Conservation (phyloP, 139 green algal species). For the Coelastrella sp. region DNA sequence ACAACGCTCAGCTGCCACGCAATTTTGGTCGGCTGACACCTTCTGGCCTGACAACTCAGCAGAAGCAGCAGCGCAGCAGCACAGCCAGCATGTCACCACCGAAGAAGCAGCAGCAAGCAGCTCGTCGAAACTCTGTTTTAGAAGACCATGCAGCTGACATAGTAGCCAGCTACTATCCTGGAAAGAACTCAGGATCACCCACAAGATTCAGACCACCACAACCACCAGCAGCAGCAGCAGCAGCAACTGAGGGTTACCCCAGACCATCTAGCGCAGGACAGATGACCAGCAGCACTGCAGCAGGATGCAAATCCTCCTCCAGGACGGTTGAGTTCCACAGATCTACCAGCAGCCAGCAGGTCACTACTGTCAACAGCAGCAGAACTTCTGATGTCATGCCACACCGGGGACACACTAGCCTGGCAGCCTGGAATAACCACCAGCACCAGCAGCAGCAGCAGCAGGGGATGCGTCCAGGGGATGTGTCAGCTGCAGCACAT, state of each 20-base stretch:
- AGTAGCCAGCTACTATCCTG: conserved; percentile 24
- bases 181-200: neutral
- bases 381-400: neutral
- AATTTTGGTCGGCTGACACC: neutral
- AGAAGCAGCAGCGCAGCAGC: conserved; percentile 10
- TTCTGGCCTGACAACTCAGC: neutral
- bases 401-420: neutral
- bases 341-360: neutral
- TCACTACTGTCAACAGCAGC: neutral
- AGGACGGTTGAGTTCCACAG: conserved; percentile 18
- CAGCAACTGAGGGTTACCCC: neutral
- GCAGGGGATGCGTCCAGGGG: neutral
- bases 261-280: neutral
- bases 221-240: neutral
- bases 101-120: neutral
- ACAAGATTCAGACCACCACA: neutral
- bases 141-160: conserved; percentile 7
- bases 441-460: conserved; percentile 14
- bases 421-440: neutral
- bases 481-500: neutral
- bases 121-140: neutral
- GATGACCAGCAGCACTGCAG: neutral
- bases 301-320: neutral
- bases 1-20: neutral
- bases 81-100: neutral